These are phyloP conservation scores for Abrus precatorius DNA, from an alignment of 306 rosid species.

Conservation along the genomic window DNA sequence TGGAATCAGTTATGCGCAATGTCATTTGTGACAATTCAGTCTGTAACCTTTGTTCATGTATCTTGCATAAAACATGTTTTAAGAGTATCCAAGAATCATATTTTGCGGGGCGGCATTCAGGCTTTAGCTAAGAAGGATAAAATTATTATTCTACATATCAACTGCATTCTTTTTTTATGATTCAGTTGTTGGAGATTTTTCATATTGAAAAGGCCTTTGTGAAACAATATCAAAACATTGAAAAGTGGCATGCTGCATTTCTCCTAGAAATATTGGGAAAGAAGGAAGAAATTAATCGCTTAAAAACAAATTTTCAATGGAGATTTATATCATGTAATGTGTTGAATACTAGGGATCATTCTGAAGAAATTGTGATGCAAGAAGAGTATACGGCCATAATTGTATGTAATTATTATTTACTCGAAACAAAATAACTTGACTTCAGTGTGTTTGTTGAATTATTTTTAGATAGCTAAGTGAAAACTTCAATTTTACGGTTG, in stretches of 20 bases:
- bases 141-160: neutral
- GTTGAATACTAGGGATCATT: neutral
- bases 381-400: too few species aligned
- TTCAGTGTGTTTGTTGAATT: neutral
- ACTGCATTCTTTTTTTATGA: neutral
- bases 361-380: neutral
- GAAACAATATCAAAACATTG: neutral
- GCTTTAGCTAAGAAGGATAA: constrained; percentile 1
- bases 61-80: neutral
- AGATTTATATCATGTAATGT: neutral
- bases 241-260: neutral
- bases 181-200: too few species aligned
- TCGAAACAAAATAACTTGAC: too few species aligned
- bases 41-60: constrained; percentile 7
- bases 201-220: neutral
- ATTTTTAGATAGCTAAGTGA: neutral
- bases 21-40: constrained; percentile 16
- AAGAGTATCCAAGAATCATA: neutral
- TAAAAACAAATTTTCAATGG: neutral
- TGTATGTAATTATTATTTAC: neutral
- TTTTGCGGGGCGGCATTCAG: constrained; percentile 17
- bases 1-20: neutral
- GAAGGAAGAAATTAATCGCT: neutral
- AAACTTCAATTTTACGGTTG: neutral
- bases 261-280: neutral